Conservation (phyloP, 768 basidiomycete genomes). For the Cantharellus cinnabarinus region DNA sequence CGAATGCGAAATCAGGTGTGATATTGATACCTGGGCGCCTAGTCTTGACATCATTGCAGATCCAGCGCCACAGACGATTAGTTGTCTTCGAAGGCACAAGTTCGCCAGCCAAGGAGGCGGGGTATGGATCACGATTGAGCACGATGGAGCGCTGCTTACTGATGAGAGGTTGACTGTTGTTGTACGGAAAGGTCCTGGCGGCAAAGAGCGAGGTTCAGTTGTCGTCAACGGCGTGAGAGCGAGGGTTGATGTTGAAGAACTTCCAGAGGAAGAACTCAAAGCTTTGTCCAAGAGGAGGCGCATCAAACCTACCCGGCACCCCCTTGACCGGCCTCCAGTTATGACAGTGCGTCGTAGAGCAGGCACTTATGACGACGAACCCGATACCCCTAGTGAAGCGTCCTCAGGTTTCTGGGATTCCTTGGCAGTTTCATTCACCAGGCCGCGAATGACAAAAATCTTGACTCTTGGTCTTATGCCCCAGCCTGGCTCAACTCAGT, state of each 20-base stretch:
- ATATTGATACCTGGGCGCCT: conserved; percentile 71
- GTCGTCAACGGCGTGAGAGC: conserved; percentile 79
- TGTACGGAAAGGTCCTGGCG: conserved; percentile 43
- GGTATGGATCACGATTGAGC: conserved; percentile 79
- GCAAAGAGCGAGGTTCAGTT: conserved; percentile 58
- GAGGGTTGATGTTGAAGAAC: conserved; percentile 71
- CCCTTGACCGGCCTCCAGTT: conserved; percentile 84
- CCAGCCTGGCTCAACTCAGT: no score
- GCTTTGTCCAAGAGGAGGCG: conserved; percentile 64
- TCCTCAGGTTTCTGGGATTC: not conserved
- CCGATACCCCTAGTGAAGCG: conserved; percentile 20
- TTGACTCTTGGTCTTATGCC: no score
- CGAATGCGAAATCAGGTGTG: conserved; percentile 82
- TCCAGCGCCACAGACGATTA: conserved; percentile 69
- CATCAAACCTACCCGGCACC: conserved; percentile 64
- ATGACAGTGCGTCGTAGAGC: conserved; percentile 46
- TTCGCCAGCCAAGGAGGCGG: conserved; percentile 79
- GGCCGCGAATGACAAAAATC: no score
- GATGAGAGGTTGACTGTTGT: conserved; percentile 59
- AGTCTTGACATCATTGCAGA: conserved; percentile 80
- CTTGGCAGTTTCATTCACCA: conserved; percentile 28
- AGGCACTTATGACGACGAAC: conserved; percentile 44
- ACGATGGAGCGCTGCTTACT: conserved; percentile 57
- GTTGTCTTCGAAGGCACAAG: conserved; percentile 69
- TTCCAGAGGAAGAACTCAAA: conserved; percentile 75